phyloP scores from a whole-genome alignment of 2,329 filamentous ascomycete species.

The Cordyceps cateniannulata region DNA sequence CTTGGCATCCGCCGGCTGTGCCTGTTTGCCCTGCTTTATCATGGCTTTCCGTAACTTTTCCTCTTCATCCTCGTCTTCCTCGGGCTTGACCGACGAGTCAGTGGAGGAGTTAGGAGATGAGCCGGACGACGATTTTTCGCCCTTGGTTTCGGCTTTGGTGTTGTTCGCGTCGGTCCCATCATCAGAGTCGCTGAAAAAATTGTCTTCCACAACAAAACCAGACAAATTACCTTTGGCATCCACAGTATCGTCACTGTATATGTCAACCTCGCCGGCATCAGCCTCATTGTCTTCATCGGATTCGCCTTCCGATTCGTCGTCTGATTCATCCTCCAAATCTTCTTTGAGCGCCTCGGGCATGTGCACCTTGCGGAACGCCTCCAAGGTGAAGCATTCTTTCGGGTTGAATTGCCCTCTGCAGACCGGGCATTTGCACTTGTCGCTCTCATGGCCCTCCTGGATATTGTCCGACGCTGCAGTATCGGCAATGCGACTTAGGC shows the following conservation, averaged over 20 bases:
- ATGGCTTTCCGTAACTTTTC: slow-evolving; percentile 17
- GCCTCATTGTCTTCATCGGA: slow-evolving; percentile 16
- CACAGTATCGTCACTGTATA: slow-evolving; percentile 23
- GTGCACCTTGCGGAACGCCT: slow-evolving; percentile 67
- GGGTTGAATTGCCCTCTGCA: slow-evolving; percentile 64
- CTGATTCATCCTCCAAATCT: slow-evolving; percentile 28
- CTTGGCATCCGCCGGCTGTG: neutral
- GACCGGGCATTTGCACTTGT: slow-evolving; percentile 62
- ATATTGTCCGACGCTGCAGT: slow-evolving; percentile 47
- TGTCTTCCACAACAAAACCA: slow-evolving; percentile 24
- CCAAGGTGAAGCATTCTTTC: slow-evolving; percentile 65
- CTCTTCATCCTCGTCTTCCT: slow-evolving; percentile 22
- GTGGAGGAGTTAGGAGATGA: no score
- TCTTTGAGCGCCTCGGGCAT: slow-evolving; percentile 46
- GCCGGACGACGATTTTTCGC: slow-evolving; percentile 2
- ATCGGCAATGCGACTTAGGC: slow-evolving; percentile 64
- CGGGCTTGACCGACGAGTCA: slow-evolving; percentile 18
- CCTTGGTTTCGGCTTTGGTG: slow-evolving; percentile 17
- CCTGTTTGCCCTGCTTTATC: slow-evolving; percentile 8
- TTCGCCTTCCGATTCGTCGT: slow-evolving; percentile 26
- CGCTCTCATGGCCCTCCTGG: slow-evolving; percentile 52
- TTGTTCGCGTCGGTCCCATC: slow-evolving; percentile 23
- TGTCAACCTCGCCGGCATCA: slow-evolving; percentile 24
- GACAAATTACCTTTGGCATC: slow-evolving; percentile 31
- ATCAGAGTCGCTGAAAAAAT: slow-evolving; percentile 26